phyloP scores from a whole-genome alignment of 2,329 filamentous ascomycete genomes.

The Macrophomina pseudophaseolina region DNA sequence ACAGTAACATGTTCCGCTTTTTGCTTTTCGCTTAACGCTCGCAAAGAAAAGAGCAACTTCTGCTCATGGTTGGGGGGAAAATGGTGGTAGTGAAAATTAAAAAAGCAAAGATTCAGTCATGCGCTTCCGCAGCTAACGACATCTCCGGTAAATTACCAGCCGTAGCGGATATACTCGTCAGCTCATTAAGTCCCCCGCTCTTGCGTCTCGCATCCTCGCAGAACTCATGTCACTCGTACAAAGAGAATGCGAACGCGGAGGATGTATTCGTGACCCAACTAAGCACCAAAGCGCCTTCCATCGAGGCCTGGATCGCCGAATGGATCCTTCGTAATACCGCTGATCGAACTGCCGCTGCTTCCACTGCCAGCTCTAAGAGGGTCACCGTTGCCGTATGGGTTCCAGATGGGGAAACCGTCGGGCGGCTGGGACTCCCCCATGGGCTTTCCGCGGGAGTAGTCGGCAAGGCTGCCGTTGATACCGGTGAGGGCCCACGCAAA shows the following conservation, averaged over 20 bases:
- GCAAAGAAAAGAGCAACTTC: not conserved
- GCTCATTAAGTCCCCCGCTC: conserved; percentile 2
- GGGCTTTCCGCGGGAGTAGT: conserved; percentile 67
- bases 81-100: not conserved
- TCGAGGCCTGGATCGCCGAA: conserved; percentile 44
- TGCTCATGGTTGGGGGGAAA: not conserved
- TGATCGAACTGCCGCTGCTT: conserved; percentile 22
- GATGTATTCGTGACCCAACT: not conserved
- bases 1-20: conserved; percentile 2
- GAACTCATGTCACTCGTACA: not conserved
- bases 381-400: conserved; percentile 11
- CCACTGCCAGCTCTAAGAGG: conserved; percentile 3
- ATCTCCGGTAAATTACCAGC: conserved; percentile 5
- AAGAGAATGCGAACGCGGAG: not conserved
- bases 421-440: conserved; percentile 67
- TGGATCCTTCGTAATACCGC: conserved; percentile 32
- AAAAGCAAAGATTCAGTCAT: not conserved
- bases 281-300: conserved; percentile 18
- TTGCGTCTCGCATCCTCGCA: not conserved
- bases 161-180: conserved; percentile 4
- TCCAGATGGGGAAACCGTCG: conserved; percentile 66
- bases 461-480: conserved; percentile 76
- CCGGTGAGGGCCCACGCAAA: conserved; percentile 84
- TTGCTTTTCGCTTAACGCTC: conserved; percentile 12
- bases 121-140: not conserved